These are phyloP conservation scores for Datura wrightii DNA, from an alignment of 257 asterid species.

Conservation along the genomic window DNA sequence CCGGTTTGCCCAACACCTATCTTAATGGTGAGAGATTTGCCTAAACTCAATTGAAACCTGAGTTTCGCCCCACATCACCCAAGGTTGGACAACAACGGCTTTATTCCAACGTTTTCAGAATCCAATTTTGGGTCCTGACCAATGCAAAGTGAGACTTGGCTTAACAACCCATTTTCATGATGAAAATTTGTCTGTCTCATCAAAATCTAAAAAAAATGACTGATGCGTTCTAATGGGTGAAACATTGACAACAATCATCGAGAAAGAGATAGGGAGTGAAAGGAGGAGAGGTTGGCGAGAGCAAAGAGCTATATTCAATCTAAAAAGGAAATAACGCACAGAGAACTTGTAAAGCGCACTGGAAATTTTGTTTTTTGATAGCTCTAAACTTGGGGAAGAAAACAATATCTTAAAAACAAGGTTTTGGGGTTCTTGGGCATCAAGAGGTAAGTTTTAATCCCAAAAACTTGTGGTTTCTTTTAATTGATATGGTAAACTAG, in stretches of 20 bases:
- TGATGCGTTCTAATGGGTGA: background rate
- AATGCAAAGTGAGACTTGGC: background rate
- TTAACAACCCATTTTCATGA: background rate
- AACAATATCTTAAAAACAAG: background rate
- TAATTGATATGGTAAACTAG: background rate
- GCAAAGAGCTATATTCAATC: background rate
- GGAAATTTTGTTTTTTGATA: background rate
- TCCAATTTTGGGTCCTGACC: background rate
- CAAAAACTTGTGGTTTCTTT: background rate
- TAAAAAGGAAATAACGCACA: background rate
- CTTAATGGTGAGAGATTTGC: background rate
- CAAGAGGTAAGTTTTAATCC: background rate
- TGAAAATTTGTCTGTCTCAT: background rate
- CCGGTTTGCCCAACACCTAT: background rate
- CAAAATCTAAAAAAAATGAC: background rate
- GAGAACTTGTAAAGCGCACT: background rate
- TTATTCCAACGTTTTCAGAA: background rate
- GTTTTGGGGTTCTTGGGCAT: background rate
- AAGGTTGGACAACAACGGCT: background rate
- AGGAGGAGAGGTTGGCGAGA: background rate
- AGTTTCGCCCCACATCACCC: background rate
- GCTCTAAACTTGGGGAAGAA: background rate
- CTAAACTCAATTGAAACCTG: background rate
- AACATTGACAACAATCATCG: background rate
- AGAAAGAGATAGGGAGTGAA: background rate